phyloP scores from a whole-genome alignment of 2,329 filamentous ascomycete genomes.

The Leptoxyphium fumago region DNA sequence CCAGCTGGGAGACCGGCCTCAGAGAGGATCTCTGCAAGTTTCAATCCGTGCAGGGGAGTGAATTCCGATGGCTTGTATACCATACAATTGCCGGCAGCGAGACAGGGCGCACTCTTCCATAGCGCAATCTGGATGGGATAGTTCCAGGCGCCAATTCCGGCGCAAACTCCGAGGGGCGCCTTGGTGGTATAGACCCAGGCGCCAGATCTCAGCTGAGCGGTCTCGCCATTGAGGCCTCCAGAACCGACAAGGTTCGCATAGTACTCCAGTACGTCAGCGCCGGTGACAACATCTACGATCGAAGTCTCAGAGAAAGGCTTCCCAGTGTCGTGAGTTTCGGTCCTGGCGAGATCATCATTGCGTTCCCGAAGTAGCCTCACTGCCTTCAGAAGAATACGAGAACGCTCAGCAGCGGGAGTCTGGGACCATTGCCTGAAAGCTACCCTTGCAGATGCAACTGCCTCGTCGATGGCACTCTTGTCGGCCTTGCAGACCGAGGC shows the following conservation, averaged over 20 bases:
- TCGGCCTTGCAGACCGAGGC: constrained; percentile 43
- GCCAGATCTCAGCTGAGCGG: constrained; percentile 55
- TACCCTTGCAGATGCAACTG: constrained; percentile 52
- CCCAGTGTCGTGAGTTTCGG: constrained; percentile 76
- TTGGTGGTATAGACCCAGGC: constrained; percentile 76
- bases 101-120: constrained; percentile 76
- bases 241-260: constrained; percentile 67
- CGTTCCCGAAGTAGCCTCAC: constrained; percentile 57
- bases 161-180: constrained; percentile 69
- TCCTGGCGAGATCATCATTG: constrained; percentile 64
- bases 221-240: constrained; percentile 68
- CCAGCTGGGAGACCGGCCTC: constrained; percentile 68
- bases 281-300: constrained; percentile 67
- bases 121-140: constrained; percentile 83
- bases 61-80: constrained; percentile 83
- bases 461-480: constrained; percentile 56
- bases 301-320: constrained; percentile 77
- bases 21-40: constrained; percentile 59
- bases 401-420: constrained; percentile 58
- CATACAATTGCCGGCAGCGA: constrained; percentile 80
- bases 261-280: constrained; percentile 75
- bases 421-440: constrained; percentile 66
- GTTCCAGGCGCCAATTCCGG: constrained; percentile 81
- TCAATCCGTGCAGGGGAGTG: constrained; percentile 67
- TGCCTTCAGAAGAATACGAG: constrained; percentile 64